Evolutionary conservation across 2,329 filamentous ascomycete genomes (phyloP).

Genomic region (Talaromyces sp.): DNA sequence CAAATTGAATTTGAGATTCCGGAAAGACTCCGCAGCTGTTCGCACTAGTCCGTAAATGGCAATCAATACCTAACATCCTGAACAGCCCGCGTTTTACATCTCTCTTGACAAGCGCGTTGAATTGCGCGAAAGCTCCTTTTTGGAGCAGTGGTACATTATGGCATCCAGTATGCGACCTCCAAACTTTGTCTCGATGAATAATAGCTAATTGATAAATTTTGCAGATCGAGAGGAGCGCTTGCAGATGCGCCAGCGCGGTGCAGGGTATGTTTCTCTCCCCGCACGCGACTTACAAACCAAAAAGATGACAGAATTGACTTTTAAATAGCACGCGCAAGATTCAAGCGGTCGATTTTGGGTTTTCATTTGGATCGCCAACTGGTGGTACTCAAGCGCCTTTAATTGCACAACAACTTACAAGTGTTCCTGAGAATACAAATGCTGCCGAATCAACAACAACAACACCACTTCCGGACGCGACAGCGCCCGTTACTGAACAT

Average conservation of each 20-base stretch:
- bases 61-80: not conserved
- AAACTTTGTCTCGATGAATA: not conserved
- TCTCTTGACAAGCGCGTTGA: constrained; percentile 5
- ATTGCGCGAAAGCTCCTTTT: constrained; percentile 27
- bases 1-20: not conserved
- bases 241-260: constrained; percentile 54
- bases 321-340: constrained; percentile 42
- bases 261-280: constrained; percentile 43
- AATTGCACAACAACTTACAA: constrained; percentile 23
- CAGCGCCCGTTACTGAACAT: constrained; percentile 1
- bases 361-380: constrained; percentile 40
- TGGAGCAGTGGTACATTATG: constrained; percentile 29
- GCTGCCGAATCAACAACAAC: constrained; percentile 18
- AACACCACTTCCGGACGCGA: constrained; percentile 15
- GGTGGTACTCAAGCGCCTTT: constrained; percentile 22
- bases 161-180: constrained; percentile 31
- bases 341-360: constrained; percentile 48
- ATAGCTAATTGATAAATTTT: not conserved
- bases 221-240: constrained; percentile 51
- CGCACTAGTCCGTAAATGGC: not conserved
- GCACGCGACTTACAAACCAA: constrained; percentile 19
- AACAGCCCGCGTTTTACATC: not conserved
- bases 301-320: constrained; percentile 5
- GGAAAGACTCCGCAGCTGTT: not conserved
- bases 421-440: constrained; percentile 18